Evolutionary conservation across 306 rosid species (phyloP).

Genomic region (Rosa lucieae): DNA sequence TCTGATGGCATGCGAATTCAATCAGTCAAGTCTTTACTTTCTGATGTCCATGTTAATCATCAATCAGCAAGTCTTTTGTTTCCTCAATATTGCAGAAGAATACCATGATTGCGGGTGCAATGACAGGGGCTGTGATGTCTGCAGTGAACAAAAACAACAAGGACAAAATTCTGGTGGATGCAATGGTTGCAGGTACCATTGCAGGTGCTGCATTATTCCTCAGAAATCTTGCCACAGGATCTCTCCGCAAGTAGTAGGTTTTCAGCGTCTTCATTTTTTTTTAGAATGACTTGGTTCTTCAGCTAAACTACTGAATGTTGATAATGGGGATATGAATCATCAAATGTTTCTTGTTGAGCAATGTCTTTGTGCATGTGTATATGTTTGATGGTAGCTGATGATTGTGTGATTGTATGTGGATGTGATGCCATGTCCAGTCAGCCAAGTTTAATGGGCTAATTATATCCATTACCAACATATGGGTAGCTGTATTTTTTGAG

Average conservation of each 20-base stretch:
- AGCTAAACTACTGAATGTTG: background rate
- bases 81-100: conserved; percentile 59
- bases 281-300: background rate
- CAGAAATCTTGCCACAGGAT: conserved; percentile 47
- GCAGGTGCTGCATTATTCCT: conserved; percentile 78
- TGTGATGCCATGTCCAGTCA: background rate
- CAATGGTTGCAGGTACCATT: conserved; percentile 74
- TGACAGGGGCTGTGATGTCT: conserved; percentile 76
- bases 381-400: background rate
- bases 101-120: conserved; percentile 80
- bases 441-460: too few relatives aligned
- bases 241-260: background rate
- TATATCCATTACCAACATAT: too few relatives aligned
- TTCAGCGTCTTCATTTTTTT: background rate
- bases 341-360: background rate
- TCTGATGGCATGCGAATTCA: background rate
- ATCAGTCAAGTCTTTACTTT: background rate
- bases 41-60: background rate
- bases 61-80: conserved; percentile 6
- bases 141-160: conserved; percentile 33
- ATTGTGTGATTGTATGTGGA: background rate
- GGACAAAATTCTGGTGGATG: conserved; percentile 61
- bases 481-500: too few relatives aligned
- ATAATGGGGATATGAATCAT: background rate
- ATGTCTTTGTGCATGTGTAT: background rate